phyloP scores from a whole-genome alignment of 1,139 yeast species.

The Debaryomyces fabryi region DNA sequence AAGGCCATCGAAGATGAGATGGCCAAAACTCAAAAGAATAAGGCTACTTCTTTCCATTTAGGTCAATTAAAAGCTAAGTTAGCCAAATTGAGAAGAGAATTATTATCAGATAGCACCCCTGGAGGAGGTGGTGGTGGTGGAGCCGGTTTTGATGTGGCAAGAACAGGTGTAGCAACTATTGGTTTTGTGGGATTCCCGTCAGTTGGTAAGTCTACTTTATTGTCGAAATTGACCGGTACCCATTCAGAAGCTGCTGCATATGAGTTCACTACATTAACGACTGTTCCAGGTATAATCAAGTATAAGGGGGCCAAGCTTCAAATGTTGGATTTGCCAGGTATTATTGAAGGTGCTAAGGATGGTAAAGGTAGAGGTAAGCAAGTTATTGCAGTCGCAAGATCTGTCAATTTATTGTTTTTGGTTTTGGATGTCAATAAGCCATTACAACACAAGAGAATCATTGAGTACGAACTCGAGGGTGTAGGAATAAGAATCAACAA shows the following conservation, averaged over 20 bases:
- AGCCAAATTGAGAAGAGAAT: constrained; percentile 91
- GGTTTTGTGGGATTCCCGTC: constrained; percentile 99
- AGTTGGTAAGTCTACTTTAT: constrained; percentile 91
- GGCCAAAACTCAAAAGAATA: constrained; percentile 95
- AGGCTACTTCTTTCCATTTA: constrained; percentile 93
- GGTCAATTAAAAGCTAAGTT: constrained; percentile 96
- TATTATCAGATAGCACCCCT: constrained; percentile 75
- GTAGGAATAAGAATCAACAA: constrained; percentile 94
- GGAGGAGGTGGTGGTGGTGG: constrained; percentile 87
- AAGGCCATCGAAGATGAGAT: constrained; percentile 93
- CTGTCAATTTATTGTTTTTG: constrained; percentile 89
- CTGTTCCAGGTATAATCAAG: constrained; percentile 95
- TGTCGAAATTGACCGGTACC: constrained; percentile 89
- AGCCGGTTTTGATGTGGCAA: constrained; percentile 93
- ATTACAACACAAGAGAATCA: constrained; percentile 86
- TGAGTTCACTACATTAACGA: constrained; percentile 95
- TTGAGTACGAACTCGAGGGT: constrained; percentile 94
- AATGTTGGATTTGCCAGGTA: constrained; percentile 98
- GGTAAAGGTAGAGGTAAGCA: constrained; percentile 99
- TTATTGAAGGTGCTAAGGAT: constrained; percentile 98
- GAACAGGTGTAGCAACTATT: constrained; percentile 96
- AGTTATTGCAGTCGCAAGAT: constrained; percentile 97
- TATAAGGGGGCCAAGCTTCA: constrained; percentile 97
- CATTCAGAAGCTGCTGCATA: constrained; percentile 97
- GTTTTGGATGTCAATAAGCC: constrained; percentile 97